These are phyloP conservation scores for Lipomyces sp. DNA, from an alignment of 805 yeast genomes.

Conservation along the genomic window DNA sequence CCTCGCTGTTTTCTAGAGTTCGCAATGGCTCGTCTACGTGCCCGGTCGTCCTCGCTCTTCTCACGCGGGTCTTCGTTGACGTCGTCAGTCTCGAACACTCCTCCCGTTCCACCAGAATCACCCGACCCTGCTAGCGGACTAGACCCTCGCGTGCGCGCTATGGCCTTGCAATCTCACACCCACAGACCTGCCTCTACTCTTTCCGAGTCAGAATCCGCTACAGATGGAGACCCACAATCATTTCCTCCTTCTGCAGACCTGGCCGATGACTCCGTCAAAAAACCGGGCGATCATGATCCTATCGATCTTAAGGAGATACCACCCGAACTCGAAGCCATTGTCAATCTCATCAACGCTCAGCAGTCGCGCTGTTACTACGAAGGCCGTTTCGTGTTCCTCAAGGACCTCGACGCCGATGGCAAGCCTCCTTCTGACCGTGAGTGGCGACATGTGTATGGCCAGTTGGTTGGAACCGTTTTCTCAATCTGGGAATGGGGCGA, in stretches of 20 bases:
- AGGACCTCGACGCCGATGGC: constrained; percentile 68
- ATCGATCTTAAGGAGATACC: constrained; percentile 51
- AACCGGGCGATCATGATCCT: constrained; percentile 31
- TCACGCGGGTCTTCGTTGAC: constrained; percentile 11
- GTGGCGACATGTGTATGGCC: constrained; percentile 95
- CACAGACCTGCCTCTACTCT: constrained; percentile 4
- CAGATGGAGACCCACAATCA: not conserved
- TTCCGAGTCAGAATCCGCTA: constrained; percentile 10
- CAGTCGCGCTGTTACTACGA: constrained; percentile 65
- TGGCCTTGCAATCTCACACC: constrained; percentile 15
- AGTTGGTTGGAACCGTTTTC: constrained; percentile 84
- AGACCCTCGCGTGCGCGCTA: constrained; percentile 21
- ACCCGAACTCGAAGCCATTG: constrained; percentile 71
- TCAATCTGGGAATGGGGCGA: constrained; percentile 80
- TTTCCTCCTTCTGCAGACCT: not conserved
- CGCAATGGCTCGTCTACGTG: constrained; percentile 13
- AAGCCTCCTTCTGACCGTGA: constrained; percentile 72
- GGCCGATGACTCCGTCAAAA: constrained; percentile 2
- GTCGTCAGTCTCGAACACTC: constrained; percentile 14
- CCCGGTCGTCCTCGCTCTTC: constrained; percentile 25
- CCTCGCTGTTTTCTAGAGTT: not conserved
- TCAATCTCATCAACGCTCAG: constrained; percentile 73
- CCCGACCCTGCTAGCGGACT: constrained; percentile 4
- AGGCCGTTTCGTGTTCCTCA: constrained; percentile 54
- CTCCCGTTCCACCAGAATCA: constrained; percentile 14